Evolutionary conservation across 371 early-diverging fungal species (phyloP), one percentile per base, ranked within the genome.

Genomic region (Rhizopus sp.): DNA sequence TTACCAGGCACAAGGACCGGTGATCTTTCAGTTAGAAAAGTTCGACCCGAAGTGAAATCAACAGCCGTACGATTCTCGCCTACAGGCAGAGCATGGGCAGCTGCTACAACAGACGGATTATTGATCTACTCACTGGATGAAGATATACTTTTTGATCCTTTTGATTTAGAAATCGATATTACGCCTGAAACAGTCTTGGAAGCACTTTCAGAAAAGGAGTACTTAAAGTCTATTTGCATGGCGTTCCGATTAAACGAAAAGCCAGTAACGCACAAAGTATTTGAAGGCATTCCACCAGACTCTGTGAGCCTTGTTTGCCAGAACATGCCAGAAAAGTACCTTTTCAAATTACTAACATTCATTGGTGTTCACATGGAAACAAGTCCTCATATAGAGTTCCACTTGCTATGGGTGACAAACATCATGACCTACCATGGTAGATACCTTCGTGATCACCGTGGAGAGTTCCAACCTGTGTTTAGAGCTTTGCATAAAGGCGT

Each of bases 91-190:
- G 84, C 94, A 9, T 99, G 94, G 94, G 95, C 96, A 2, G 95
- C 96, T 0, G 96, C 96, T 1, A 88, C 97, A n/a, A 95, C 97
- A 4, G 95, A 97, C 60, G 99, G 99, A 4, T 73, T 99, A 30
- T 62, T 97, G 60, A 85, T 98, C 46, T 98, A 95, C 73, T 91
- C 96, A 8, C 70, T 98, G 35, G 97, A 98, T 66, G 94, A 97
- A 57, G 80, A 83, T 2, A 77, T 95, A 33, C 56, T 91, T 46
- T 99, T 99, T 64, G 99, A 99, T 77, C 99, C 99, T 15, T 96
- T 95, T 69, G 97, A 98, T 72, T 84, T 99, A 2, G 97, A 97
- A 60, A 83, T 93, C 34, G 94, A 97, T 59, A 90, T 99, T 39
- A 98, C 97, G 2, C 96, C 97, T 1, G 92, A 90, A 29, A 77